A percentile compares a stretch with the other conserved stretches of the same genome.
phyloP scores from a whole-genome alignment of 2,329 filamentous ascomycete species.

The Knoxdaviesia proteae region DNA sequence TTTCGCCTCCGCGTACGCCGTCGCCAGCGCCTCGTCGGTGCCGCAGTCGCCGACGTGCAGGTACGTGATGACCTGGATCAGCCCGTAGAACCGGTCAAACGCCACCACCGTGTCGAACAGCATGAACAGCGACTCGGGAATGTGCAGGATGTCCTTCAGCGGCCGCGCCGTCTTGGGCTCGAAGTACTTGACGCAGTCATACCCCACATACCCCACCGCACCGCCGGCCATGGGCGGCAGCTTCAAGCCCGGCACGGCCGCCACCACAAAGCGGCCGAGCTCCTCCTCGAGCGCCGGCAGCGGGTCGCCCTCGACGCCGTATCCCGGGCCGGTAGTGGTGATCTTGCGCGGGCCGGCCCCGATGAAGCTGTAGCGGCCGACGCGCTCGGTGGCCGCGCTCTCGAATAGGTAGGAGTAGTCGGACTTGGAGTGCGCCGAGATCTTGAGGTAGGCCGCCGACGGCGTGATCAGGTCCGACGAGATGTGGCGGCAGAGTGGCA shows the following conservation, averaged over 20 bases:
- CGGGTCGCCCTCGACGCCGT: conserved; percentile 69
- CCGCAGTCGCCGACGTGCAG: conserved; percentile 43
- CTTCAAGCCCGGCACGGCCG: conserved; percentile 60
- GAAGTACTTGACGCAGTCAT: conserved; percentile 94
- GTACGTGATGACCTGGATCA: conserved; percentile 87
- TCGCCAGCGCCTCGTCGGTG: conserved; percentile 32
- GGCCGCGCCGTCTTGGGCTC: conserved; percentile 87
- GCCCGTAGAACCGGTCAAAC: conserved; percentile 84
- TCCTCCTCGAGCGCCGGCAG: conserved; percentile 66
- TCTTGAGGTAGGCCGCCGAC: conserved; percentile 84
- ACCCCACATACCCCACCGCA: conserved; percentile 89
- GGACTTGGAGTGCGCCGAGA: conserved; percentile 50
- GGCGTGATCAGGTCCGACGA: conserved; percentile 86
- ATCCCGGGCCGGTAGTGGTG: conserved; percentile 68
- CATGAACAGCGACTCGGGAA: conserved; percentile 94
- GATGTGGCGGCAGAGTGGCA: conserved; percentile 68
- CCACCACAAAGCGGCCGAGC: conserved; percentile 57
- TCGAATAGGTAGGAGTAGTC: conserved; percentile 89
- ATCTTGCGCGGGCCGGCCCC: conserved; percentile 64
- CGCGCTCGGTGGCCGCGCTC: conserved; percentile 80
- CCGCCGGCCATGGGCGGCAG: conserved; percentile 79
- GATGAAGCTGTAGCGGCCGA: conserved; percentile 90
- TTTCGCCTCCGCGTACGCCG: conserved; percentile 44
- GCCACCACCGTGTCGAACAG: conserved; percentile 86
- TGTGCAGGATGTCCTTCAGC: conserved; percentile 69